A percentile compares a stretch with the other conserved stretches of the same genome.
phyloP scores from a whole-genome alignment of 805 yeast genomes.

The Zygosaccharomyces pseudorouxii region DNA sequence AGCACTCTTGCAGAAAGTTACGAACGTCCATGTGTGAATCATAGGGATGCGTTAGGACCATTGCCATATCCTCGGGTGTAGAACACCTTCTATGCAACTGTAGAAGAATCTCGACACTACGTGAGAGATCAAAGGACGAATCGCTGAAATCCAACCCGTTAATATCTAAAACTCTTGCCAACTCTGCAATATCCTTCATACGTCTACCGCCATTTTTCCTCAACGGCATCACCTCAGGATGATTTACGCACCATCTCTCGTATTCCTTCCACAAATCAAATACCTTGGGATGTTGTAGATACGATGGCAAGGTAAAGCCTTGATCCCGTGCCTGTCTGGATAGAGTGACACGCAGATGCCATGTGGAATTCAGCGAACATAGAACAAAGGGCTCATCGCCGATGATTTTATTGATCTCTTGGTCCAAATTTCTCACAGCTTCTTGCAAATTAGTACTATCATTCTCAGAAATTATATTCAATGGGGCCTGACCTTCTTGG shows the following conservation, averaged over 20 bases:
- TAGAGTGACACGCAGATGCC: conserved; percentile 71
- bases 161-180: conserved; percentile 14
- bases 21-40: conserved; percentile 71
- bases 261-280: conserved; percentile 76
- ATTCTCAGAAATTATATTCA: conserved; percentile 56
- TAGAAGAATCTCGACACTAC: conserved; percentile 27
- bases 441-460: conserved; percentile 49
- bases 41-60: conserved; percentile 65
- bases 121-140: conserved; percentile 10
- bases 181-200: conserved; percentile 10
- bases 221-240: conserved; percentile 37
- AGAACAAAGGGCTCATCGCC: conserved; percentile 48
- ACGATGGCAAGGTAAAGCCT: conserved; percentile 64
- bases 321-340: conserved; percentile 80
- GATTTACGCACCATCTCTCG: conserved; percentile 62
- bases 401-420: conserved; percentile 42
- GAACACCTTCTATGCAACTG: conserved; percentile 37
- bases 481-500: conserved; percentile 45
- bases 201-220: conserved; percentile 12
- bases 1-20: conserved; percentile 63
- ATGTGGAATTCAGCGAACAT: conserved; percentile 57
- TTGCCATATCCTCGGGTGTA: conserved; percentile 44
- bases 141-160: conserved; percentile 1
- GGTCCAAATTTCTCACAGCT: conserved; percentile 54
- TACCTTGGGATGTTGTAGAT: conserved; percentile 67